Evolutionary conservation across 2,329 filamentous ascomycete species (phyloP).

Genomic region (Penicillium sp.): DNA sequence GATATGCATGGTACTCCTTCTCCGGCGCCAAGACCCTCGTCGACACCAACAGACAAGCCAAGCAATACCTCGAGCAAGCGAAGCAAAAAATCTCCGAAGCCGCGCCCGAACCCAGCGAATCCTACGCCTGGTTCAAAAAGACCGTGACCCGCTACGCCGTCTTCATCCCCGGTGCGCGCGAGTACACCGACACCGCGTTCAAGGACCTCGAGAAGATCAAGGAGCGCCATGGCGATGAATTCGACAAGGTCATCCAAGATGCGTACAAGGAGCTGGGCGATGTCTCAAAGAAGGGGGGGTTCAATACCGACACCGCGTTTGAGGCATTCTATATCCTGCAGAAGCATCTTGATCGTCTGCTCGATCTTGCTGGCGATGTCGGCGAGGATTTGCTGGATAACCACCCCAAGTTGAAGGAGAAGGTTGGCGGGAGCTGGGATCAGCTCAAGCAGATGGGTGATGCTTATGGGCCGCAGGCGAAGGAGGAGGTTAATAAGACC

Average conservation of each 20-base stretch:
- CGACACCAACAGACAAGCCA: constrained; percentile 56
- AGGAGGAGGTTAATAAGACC: constrained; percentile 73
- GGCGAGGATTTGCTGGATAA: constrained; percentile 68
- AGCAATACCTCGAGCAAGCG: constrained; percentile 62
- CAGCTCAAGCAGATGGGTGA: constrained; percentile 71
- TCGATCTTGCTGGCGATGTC: constrained; percentile 64
- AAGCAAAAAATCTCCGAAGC: constrained; percentile 62
- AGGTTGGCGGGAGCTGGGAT: constrained; percentile 67
- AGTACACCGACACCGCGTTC: constrained; percentile 70
- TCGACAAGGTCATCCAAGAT: constrained; percentile 67
- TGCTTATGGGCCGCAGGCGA: constrained; percentile 72
- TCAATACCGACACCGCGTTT: constrained; percentile 64
- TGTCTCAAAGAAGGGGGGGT: constrained; percentile 58
- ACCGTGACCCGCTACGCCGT: constrained; percentile 69
- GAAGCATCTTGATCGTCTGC: constrained; percentile 62
- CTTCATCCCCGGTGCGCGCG: constrained; percentile 70
- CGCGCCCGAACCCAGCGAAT: constrained; percentile 67
- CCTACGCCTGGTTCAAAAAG: constrained; percentile 65
- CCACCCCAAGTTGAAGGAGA: constrained; percentile 72
- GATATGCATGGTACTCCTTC: constrained; percentile 57
- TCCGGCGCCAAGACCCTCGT: constrained; percentile 55
- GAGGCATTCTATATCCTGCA: constrained; percentile 65
- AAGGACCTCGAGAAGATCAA: constrained; percentile 70
- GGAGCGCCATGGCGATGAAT: constrained; percentile 68
- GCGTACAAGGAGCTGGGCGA: constrained; percentile 69